Evolutionary conservation across 1,284 basidiomycete genomes (phyloP).

Genomic region (Cryptococcus floricola): DNA sequence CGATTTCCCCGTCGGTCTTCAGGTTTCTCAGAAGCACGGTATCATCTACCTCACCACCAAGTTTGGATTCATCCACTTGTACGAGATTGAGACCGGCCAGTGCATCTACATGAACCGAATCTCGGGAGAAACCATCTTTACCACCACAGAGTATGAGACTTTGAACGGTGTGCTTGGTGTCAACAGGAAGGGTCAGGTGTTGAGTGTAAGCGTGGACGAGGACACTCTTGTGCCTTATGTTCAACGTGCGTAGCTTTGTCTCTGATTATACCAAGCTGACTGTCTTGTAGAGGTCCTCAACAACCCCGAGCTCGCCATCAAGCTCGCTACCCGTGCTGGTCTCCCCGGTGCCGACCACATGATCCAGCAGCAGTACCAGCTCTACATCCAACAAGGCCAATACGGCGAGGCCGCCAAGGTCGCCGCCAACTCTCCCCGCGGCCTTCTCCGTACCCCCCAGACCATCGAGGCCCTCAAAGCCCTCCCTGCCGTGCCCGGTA

Average conservation of each 20-base stretch:
- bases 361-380: constrained; percentile 92
- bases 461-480: constrained; percentile 98
- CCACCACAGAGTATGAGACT: constrained; percentile 92
- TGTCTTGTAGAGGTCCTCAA: constrained; percentile 66
- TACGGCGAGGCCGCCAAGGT: constrained; percentile 97
- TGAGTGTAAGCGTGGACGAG: constrained; percentile 96
- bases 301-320: constrained; percentile 97
- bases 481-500: constrained; percentile 83
- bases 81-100: constrained; percentile 96
- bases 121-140: constrained; percentile 98
- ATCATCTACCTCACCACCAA: constrained; percentile 98
- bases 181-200: constrained; percentile 98
- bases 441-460: constrained; percentile 89
- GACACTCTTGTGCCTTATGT: constrained; percentile 95
- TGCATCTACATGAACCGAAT: constrained; percentile 99
- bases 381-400: constrained; percentile 85
- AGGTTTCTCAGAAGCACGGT: constrained; percentile 94
- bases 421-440: constrained; percentile 94
- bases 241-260: constrained; percentile 52
- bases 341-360: constrained; percentile 97
- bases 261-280: constrained; percentile 10
- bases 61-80: constrained; percentile 98
- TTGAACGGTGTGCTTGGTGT: constrained; percentile 97
- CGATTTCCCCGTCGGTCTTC: constrained; percentile 99
- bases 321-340: constrained; percentile 94